Percentiles rank a stretch among this genome's conserved stretches.
phyloP scores from a whole-genome alignment of 2,329 filamentous ascomycete genomes.

The Pezicula carpinea region DNA sequence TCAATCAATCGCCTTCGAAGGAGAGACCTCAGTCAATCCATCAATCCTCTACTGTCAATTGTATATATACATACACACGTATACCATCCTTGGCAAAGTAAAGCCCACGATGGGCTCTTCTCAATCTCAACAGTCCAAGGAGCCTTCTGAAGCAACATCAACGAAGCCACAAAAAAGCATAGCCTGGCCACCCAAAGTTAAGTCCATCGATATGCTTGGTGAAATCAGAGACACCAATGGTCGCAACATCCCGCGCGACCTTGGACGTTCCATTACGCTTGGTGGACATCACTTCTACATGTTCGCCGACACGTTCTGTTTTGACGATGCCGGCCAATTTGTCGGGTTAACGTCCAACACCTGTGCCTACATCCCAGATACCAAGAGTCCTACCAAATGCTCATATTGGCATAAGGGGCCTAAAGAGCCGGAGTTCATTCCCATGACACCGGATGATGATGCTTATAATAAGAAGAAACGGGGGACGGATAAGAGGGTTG shows the following conservation, averaged over 20 bases:
- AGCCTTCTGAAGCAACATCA: neutral
- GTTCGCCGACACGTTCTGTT: conserved; percentile 5
- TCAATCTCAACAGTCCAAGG: neutral
- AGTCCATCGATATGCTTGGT: neutral
- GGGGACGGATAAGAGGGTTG: conserved; percentile 1
- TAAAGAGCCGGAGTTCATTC: conserved; percentile 5
- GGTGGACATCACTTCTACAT: conserved; percentile 1
- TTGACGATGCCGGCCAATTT: neutral
- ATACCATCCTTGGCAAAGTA: neutral
- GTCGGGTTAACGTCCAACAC: conserved; percentile 2
- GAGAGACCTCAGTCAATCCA: neutral
- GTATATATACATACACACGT: too few relatives aligned
- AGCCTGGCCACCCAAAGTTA: neutral
- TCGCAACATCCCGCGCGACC: conserved; percentile 1
- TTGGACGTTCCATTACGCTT: conserved; percentile 1
- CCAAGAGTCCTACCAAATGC: neutral
- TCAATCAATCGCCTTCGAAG: neutral
- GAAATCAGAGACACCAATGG: conserved; percentile 2
- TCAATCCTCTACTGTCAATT: neutral
- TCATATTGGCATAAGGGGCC: conserved; percentile 2
- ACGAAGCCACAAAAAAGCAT: neutral
- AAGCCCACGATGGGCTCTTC: neutral
- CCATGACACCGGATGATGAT: neutral
- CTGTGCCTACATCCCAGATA: conserved; percentile 4
- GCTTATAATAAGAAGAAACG: conserved; percentile 2